phyloP scores from a whole-genome alignment of 2,329 filamentous ascomycete species.

The Phyllosticta citriasiana region DNA sequence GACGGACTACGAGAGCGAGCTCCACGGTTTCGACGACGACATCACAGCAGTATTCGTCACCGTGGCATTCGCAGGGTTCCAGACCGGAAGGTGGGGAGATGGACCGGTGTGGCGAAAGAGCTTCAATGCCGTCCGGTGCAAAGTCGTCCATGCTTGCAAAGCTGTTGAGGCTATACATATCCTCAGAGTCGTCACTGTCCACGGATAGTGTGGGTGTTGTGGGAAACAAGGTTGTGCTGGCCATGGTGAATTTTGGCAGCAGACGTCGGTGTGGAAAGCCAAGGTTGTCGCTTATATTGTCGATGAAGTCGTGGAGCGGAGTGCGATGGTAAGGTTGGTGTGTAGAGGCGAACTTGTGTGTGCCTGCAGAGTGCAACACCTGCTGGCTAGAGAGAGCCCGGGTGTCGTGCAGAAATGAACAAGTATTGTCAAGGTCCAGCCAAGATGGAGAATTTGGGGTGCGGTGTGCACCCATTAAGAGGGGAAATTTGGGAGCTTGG shows the following conservation, averaged over 20 bases:
- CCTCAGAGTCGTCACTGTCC: not conserved
- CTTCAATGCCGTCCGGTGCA: not conserved
- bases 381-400: no score
- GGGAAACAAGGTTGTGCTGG: not conserved
- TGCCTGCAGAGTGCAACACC: not conserved
- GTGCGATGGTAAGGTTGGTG: not conserved
- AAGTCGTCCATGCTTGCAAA: not conserved
- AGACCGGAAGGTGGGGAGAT: not conserved
- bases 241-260: not conserved
- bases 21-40: not conserved
- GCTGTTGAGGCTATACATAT: not conserved
- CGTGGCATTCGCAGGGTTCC: not conserved
- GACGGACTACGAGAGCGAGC: not conserved
- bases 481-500: no score
- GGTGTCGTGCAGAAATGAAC: no score
- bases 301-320: not conserved
- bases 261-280: not conserved
- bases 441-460: no score
- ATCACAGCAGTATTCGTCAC: constrained; percentile 2
- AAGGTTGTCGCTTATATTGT: not conserved
- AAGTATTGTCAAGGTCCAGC: no score
- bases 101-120: not conserved
- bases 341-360: not conserved
- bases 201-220: not conserved
- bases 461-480: no score